Conservation (phyloP, 164 flowering plant species). For the Stephania yunnanensis region DNA sequence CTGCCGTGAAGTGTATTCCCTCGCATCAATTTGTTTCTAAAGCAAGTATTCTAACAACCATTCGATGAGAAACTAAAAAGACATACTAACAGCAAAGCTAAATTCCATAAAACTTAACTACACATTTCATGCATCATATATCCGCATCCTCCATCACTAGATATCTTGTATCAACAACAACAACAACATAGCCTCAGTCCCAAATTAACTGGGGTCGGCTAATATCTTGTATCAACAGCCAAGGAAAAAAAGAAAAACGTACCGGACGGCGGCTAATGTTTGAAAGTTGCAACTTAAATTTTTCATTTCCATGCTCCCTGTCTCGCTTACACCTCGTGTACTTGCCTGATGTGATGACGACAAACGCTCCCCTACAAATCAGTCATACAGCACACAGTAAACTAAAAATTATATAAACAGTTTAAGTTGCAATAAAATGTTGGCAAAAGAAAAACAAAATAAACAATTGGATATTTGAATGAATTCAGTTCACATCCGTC, state of each 20-base stretch:
- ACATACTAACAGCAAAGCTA: too few relatives aligned
- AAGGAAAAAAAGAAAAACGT: not conserved
- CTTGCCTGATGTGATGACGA: conserved; percentile 30
- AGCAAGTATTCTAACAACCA: too few relatives aligned
- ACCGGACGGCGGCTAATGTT: conserved; percentile 25
- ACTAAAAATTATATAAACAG: not conserved
- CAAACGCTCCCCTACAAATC: conserved; percentile 22
- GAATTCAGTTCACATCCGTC: not conserved
- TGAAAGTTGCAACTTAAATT: conserved; percentile 10
- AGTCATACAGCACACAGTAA: not conserved
- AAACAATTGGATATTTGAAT: not conserved
- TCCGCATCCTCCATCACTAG: not conserved
- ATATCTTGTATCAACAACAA: not conserved
- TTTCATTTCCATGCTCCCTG: conserved; percentile 13
- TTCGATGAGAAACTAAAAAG: too few relatives aligned
- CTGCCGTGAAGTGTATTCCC: too few relatives aligned
- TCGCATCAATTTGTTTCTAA: too few relatives aligned
- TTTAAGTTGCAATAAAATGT: not conserved
- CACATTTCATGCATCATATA: not conserved
- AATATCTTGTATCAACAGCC: not conserved
- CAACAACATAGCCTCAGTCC: too few relatives aligned
- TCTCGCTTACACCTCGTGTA: conserved; percentile 26
- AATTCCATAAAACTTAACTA: too few relatives aligned
- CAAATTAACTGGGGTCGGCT: too few relatives aligned
- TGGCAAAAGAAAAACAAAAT: not conserved